Base-by-base conservation (phyloP, 2,329 filamentous ascomycete species). In the Paracamarosporium sp. region DNA sequence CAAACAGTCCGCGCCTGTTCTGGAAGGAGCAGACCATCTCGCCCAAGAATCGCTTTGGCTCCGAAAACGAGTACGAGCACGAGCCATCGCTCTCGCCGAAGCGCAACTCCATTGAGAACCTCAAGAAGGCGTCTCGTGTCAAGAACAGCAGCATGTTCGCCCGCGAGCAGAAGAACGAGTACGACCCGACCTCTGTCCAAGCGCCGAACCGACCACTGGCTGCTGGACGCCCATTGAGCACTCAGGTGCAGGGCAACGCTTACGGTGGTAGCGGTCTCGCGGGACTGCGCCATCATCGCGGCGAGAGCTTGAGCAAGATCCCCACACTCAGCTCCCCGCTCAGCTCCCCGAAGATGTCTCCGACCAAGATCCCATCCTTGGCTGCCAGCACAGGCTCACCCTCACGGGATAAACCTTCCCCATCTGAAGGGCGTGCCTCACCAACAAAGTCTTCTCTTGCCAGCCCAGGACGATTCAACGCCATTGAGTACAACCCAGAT, bases 111-210 rank as follows among this genome's bases (percentile, higher is more conserved):
- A 93, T 99, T 66, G 95, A 99, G 84, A 93, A 93, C 72, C 85
- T 99, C 58, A 96, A 97, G 80, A 92, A 90, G 75, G 93, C 93
- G 30, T 97, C 94, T 54, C 90, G 95, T 59, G 95, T 99, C 70
- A 97, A 94, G 84, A 98, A 97, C 81, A 97, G 94, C 85, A 96
- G 90, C 80, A 97, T 98, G 84, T 92, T 97, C 75, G 93, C 92
- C 40, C 90, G 93, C 54, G 93, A 97, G 79, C 90, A 93, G 73
- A 93, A 93, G 79, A 88, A 93, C 76, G 91, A 96, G 81, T 97
- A 97, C 82, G 92, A 97, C 76, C 92, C 93, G 27, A 85, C 89
- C 55, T 86, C 87, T 64, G 79, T 93, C 53, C 90, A 90, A 44
- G 83, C 91, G 57, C 85, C 96, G 60, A 92, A 98, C 79, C 87